Base-by-base conservation (phyloP, 202 grass and related monocot genomes). In the Bolboschoenoplectus hybrid region DNA sequence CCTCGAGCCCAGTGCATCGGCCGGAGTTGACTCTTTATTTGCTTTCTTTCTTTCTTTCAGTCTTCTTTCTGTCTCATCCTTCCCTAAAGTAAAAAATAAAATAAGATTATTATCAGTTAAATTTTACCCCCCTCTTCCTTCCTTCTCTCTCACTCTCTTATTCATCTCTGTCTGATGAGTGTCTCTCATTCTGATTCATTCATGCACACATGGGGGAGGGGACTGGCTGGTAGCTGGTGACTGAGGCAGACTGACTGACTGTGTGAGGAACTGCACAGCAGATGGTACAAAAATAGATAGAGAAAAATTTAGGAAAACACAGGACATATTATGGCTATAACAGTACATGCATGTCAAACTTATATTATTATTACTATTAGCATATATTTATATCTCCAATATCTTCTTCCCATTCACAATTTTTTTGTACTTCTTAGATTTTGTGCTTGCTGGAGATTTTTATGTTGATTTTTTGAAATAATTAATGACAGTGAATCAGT, bases 11-110 rank as follows among this genome's bases (percentile, higher is more conserved):
- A 90, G 91, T 95, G 93, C 91, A 88, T 72, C 86, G 58, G 86
- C 93, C 85, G 87, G 89, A 93, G 93, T 95, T 95, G 93, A 95
- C 91, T 91, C 91, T 84, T 90, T 88, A 87, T 93, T 95, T 88
- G 82, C 91, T 88, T 87, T 64, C 90, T 90, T 87, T 64, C 90
- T 90, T 91, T 93, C 85, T 92, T 91, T 93, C 91, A 87, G 84
- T 88, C 89, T 85, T 80, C 93, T 95, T 91, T 93, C 93, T 93
- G 91, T 95, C 93, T 84, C 91, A 87, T 90, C 92, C 91, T 82
- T 84, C 81, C 14, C 43, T 41, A 80, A 80, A 80, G 75, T 79
- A 19, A 4, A 58, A 51, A 73, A 73, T 6, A 8, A 8, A 49
- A 73, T 47, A 20, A 17, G 46, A 5, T 34, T 75, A 68, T 68